Evolutionary conservation across 495 filamentous ascomycete species (phyloP), one percentile per base, ranked within the genome.

Genomic region (Xeromyces bisporus): DNA sequence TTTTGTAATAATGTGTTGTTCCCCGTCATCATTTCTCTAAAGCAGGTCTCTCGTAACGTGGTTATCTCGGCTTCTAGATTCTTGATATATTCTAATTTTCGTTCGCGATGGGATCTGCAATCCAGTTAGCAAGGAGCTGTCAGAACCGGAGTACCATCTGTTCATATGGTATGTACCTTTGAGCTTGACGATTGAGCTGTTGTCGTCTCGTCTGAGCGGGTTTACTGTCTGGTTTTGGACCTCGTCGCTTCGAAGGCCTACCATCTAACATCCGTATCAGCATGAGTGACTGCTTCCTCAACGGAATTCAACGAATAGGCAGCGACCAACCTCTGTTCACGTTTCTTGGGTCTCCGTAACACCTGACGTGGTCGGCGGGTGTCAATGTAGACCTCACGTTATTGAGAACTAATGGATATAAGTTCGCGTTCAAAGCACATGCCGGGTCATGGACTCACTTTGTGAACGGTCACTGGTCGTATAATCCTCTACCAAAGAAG

Each of bases 181-280:
- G 89, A 16, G 89, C 89, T 58, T 94, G 86, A 33, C 89, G 71
- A 48, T 97, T 97, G 28, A 94, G 56, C 47, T 97, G 89, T 45
- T 97, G 89, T 28, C 86, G 68, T 23, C 87, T 65, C n/a, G 86
- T 97, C 41, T 91, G 55, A 28, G 89, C 84, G 3, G 89, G 89
- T 43, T 93, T 93, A 58, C 81, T 91, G 50, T 96, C 89, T 15
- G 89, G 89, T 43, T 97, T 97, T 0, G 89, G 89, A 2, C 89
- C 89, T 44, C 89, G 70, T 34, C 80, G 71, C 56, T 97, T 97
- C 3, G 81, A 74, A 14, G 79, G 64, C 41, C 89, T 73, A 10
- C 86, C 86, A 67, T 91, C 87, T 75, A 47, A 3, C 26, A 31
- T 11, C 13, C 15, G 9, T 6, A 16, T 29, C 28, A 29, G 12